Base-by-base conservation (phyloP, 805 yeast genomes). In the Cyberlindnera mycetangii region DNA sequence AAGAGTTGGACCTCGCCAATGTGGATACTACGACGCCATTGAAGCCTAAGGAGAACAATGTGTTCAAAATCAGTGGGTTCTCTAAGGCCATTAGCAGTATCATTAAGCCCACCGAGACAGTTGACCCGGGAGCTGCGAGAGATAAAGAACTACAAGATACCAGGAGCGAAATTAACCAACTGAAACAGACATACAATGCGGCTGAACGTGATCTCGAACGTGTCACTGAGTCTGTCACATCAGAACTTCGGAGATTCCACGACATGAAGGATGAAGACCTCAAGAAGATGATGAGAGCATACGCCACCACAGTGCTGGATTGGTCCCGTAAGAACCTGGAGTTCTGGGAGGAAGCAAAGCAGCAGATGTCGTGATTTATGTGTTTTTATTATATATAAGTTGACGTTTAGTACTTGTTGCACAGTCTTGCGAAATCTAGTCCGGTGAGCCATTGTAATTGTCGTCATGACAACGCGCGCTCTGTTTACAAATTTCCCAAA, bases 311-410 rank as follows among this genome's bases (percentile, higher is more conserved):
- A 43, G 72, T 83, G 28, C 64, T 79, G 24, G 77, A 75, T 44
- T 83, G 89, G 89, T 85, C 86, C 5, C 72, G 70, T 54, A 79
- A 79, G 65, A 82, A 83, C 56, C 62, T 79, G 34, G 85, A 81
- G 52, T 70, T 76, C 30, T 83, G 88, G 87, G 79, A 77, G 47
- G 85, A 79, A 47, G 77, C 82, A n/a, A 65, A 72, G 44, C 37
- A 49, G 11, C 41, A 32, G 37, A 18, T 39, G 37, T 28, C 11
- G 18, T 34, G 37, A 34, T 21, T n/a, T 20, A 20, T 34, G 11
- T 34, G 8, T 17, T 32, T 15, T 16, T n/a, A n/a, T n/a, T n/a
- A n/a, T n/a, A n/a, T n/a, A n/a, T n/a, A n/a, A 15, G 16, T 30
- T 30, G 17, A 30, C 18, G 11, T 30, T 30, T 6, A 28, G n/a